Evolutionary conservation across 2,329 filamentous ascomycete genomes (phyloP).

Genomic region (Fusarium pseudoanthophilum): DNA sequence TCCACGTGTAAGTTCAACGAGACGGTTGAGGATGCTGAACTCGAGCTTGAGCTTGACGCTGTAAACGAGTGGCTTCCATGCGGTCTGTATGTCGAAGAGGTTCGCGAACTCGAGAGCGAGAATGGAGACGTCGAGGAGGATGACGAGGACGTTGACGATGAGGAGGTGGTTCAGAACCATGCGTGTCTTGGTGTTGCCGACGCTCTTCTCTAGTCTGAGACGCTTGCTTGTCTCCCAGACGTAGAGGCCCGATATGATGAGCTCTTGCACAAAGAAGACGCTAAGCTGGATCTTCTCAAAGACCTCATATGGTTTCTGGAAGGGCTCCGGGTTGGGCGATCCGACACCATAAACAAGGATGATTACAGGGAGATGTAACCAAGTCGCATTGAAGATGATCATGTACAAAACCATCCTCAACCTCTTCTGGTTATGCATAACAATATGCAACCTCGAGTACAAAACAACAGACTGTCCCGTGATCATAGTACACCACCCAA

Average conservation of each 20-base stretch:
- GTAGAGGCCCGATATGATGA: conserved; percentile 63
- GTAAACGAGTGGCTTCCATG: conserved; percentile 46
- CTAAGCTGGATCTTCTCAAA: conserved; percentile 66
- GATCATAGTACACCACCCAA: conserved; percentile 60
- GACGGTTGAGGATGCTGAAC: conserved; percentile 51
- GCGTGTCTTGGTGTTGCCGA: conserved; percentile 27
- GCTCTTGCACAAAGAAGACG: conserved; percentile 65
- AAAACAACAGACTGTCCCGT: conserved; percentile 70
- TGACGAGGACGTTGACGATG: conserved; percentile 55
- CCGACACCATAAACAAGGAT: conserved; percentile 66
- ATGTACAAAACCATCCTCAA: conserved; percentile 64
- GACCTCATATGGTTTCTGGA: conserved; percentile 51
- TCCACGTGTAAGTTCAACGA: conserved; percentile 43
- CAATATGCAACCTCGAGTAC: conserved; percentile 70
- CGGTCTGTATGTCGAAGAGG: conserved; percentile 41
- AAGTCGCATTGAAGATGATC: conserved; percentile 65
- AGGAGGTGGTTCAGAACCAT: conserved; percentile 51
- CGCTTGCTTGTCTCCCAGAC: conserved; percentile 63
- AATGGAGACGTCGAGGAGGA: conserved; percentile 52
- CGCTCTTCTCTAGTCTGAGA: conserved; percentile 54
- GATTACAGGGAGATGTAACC: conserved; percentile 64
- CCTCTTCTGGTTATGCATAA: conserved; percentile 61
- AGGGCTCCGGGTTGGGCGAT: conserved; percentile 40
- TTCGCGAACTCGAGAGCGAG: conserved; percentile 54
- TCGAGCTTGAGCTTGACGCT: conserved; percentile 53